Base-by-base conservation (phyloP, 345 rosid species). In the Iberis pinnata region DNA sequence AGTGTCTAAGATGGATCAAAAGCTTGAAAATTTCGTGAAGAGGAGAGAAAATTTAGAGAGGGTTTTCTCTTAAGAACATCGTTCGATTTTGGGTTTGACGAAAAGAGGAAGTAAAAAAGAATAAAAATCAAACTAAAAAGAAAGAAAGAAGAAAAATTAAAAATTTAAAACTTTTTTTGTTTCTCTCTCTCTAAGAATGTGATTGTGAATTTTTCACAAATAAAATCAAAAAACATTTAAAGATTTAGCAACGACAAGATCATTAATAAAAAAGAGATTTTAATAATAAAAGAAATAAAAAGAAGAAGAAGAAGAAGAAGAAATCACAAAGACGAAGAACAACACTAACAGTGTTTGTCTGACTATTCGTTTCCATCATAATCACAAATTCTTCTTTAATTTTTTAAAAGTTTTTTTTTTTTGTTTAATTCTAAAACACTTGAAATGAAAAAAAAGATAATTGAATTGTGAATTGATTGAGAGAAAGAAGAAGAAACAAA, bases 151-250 rank as follows among this genome's bases (percentile, higher is more conserved):
- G n/a, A n/a, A n/a, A n/a, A n/a, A n/a, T n/a, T n/a, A n/a, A n/a
- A n/a, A n/a, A n/a, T n/a, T 61, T 3, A 29, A 29, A 29, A 29
- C 8, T 9, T 29, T 22, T n/a, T 26, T 26, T 4, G 29, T 69
- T 51, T 55, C 69, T 77, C 78, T 57, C 60, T 54, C 68, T 54
- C 56, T 44, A 19, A 13, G 70, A 65, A 69, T 64, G 68, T 69
- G 83, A 86, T 72, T 77, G 74, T 76, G 92, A 80, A 70, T 45
- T 73, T 53, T 22, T 6, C 53, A 57, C 71, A 54, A 62, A 38
- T 44, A 69, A 56, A 48, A 55, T 49, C 53, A 38, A 51, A 49
- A 63, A 59, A 56, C 53, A 35, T 56, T 57, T 35, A 25, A n/a
- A n/a, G n/a, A n/a, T n/a, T n/a, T 33, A 42, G 48, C 54, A 60